Evolutionary conservation across 495 filamentous ascomycete species (phyloP), one percentile per base, ranked within the genome.

Genomic region (Penicillium odoratum): DNA sequence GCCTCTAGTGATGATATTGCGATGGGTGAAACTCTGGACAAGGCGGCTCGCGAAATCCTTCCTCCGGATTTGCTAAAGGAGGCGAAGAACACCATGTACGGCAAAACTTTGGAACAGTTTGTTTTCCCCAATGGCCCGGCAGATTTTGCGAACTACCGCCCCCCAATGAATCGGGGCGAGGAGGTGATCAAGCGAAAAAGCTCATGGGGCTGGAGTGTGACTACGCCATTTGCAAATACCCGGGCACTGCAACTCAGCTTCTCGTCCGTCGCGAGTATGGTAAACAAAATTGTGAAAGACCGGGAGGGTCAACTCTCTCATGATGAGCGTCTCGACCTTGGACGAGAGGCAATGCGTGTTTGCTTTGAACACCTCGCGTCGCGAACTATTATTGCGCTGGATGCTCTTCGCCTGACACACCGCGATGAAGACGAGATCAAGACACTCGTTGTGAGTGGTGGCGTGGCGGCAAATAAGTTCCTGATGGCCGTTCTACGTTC

Each of bases 301-400:
- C 60, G 40, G 18, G 60, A 67, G 13, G 49, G 36, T 15, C 33
- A 30, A 15, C 65, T 70, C 55, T 59, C 53, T 5, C 51, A 68
- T 3, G 61, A 65, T 5, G 87, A 93, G 64, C 80, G 89, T 2
- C 72, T 77, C 10, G 72, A 69, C 0, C 69, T 97, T 4, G 94
- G 90, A 7, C 80, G 82, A 34, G 86, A 87, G 53, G 69, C 78
- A 0, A 92, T 95, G 89, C 81, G 85, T 18, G 65, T 93, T 15
- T 83, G 84, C n/a, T 98, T 98, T 67, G 92, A 97, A 65, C 94
- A 98, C 71, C 74, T 97, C 34, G 88, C 85, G 0, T 84, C 81
- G 36, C 78, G 93, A 36, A 78, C 92, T 0, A 64, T 92, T 3
- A 80, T 92, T 31, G 88, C 83, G 1, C 78, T 97, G 9, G 71